These are phyloP conservation scores for Straminergon stramineum DNA, from an alignment of 225 moss, liverwort and hornwort genomes.

Conservation along the genomic window DNA sequence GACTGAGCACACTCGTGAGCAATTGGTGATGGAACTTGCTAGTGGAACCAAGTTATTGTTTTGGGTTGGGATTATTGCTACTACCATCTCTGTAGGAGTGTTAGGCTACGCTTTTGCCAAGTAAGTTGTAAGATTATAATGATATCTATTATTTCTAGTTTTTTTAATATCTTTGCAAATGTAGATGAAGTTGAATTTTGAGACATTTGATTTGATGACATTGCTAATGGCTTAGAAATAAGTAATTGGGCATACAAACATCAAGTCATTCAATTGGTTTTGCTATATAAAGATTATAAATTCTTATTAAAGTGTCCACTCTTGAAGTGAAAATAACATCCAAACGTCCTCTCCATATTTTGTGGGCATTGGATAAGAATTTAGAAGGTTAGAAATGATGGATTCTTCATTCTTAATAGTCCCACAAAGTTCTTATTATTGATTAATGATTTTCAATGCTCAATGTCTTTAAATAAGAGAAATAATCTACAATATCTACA, in stretches of 20 bases:
- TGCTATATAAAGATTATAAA: background rate
- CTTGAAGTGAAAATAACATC: background rate
- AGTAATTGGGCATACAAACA: too few relatives aligned
- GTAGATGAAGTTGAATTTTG: too few relatives aligned
- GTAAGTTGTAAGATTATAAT: background rate
- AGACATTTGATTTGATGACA: background rate
- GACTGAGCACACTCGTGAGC: conserved; percentile 32
- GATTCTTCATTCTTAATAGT: background rate
- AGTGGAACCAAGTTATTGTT: conserved; percentile 46
- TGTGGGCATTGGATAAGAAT: background rate
- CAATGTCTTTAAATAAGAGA: background rate
- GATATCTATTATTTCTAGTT: too few relatives aligned
- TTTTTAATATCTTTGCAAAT: background rate
- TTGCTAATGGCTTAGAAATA: background rate
- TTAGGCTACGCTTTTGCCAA: conserved; percentile 53
- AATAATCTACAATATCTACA: too few relatives aligned
- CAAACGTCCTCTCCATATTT: rapidly evolving
- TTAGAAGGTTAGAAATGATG: background rate
- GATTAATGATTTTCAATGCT: too few relatives aligned
- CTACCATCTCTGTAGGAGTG: conserved; percentile 36
- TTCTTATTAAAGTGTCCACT: background rate
- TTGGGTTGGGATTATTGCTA: conserved; percentile 60
- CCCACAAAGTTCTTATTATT: background rate
- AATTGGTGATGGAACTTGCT: conserved; percentile 49
- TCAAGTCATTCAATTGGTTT: background rate